phyloP scores from a whole-genome alignment of 768 basidiomycete genomes.

The Collybiopsis confluens region DNA sequence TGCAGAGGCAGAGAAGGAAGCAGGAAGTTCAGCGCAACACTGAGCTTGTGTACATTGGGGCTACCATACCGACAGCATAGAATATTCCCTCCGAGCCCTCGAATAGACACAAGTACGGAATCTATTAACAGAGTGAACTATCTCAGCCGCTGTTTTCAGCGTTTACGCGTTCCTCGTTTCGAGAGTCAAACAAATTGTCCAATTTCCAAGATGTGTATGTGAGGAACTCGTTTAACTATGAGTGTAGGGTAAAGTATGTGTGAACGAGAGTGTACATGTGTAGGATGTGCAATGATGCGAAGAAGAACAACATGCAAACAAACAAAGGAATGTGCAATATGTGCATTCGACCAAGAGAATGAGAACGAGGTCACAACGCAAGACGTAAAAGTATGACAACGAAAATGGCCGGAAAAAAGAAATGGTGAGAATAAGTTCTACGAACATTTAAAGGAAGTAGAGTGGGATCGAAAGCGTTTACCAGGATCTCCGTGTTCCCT shows the following conservation, averaged over 20 bases:
- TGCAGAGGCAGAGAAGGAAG: slow-evolving; percentile 78
- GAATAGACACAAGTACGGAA: neutral
- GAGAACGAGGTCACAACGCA: neutral
- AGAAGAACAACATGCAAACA: neutral
- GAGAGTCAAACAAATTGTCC: no score
- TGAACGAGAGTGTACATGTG: neutral
- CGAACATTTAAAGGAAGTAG: neutral
- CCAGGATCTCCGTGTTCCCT: no score
- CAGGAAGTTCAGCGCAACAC: slow-evolving; percentile 33
- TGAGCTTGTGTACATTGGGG: slow-evolving; percentile 17
- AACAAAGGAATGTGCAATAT: no score
- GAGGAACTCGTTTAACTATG: no score
- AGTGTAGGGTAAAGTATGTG: no score
- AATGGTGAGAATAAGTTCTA: neutral
- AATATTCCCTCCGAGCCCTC: no score
- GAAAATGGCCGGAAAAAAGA: neutral
- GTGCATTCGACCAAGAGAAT: neutral
- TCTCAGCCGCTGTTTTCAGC: no score
- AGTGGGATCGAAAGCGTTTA: neutral
- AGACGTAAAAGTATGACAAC: neutral
- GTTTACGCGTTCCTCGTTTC: no score
- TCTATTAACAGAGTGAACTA: no score
- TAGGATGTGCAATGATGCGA: neutral
- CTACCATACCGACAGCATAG: no score
- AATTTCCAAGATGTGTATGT: no score